Base-by-base conservation (phyloP, 2,329 filamentous ascomycete species). In the Septoria linicola region DNA sequence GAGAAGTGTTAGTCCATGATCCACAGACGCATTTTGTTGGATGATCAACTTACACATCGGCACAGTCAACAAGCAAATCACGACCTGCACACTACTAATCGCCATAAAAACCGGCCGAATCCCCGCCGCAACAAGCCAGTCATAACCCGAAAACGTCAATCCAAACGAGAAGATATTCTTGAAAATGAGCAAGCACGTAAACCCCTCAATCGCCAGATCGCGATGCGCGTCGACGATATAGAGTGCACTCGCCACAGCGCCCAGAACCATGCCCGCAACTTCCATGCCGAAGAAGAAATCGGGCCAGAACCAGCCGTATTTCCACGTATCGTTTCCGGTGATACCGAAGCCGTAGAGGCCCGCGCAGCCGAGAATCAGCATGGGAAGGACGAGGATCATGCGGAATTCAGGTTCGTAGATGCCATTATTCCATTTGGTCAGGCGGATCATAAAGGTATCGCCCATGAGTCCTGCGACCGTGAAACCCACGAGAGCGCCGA, bases 191-290 rank as follows among this genome's bases (percentile, higher is more conserved):
- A 93, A 81, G 70, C 89, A 88, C 0, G 90, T 96, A 68, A 96
- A 95, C 5, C 84, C 88, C 71, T 96, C 91, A 41, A 96, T 82
- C 1, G 88, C 83, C 50, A 95, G 82, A 55, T 92, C 85, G 6
- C 90, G 85, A 71, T 96, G 92, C 0, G 91, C 91, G 72, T 96
- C 92, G 6, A 96, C 88, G 64, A 96, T 86, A 66, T 97, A 97
- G 19, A 96, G 73, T 1, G 88, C 88, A 55, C 84, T 87, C 1
- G 88, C 85, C 2, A 96, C 89, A 1, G 91, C 89, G 1, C 91
- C 91, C 65, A 95, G 84, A 0, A 96, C 89, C 89, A 96, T 96
- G 2, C 89, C 89, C 54, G 86, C 84, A 7, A 96, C 88, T 66
- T 93, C 84, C 49, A 93, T 79, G 0, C 80, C 87, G 61, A 96